Percentiles rank a stretch among this genome's conserved stretches.
These are phyloP conservation scores for Aspergillus sp. DNA, from an alignment of 2,329 filamentous ascomycete genomes.

Conservation along the genomic window DNA sequence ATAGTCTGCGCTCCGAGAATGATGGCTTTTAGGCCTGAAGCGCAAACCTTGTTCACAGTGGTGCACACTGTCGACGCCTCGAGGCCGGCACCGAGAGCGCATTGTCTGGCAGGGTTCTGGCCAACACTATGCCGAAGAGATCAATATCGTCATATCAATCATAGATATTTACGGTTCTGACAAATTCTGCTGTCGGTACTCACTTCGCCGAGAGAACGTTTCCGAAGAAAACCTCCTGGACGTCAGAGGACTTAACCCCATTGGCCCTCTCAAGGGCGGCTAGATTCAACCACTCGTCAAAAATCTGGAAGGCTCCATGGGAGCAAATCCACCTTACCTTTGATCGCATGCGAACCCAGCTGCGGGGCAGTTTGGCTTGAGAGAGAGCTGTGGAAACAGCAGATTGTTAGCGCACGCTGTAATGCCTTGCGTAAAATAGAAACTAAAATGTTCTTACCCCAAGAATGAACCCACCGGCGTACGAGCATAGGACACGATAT, in stretches of 20 bases:
- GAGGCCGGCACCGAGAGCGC: constrained; percentile 85
- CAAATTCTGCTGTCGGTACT: constrained; percentile 26
- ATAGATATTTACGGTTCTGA: not conserved
- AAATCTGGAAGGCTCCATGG: not conserved
- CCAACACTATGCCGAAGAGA: constrained; percentile 64
- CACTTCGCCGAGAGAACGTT: constrained; percentile 98
- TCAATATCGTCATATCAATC: not conserved
- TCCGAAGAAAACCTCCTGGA: constrained; percentile 96
- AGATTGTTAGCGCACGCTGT: not conserved
- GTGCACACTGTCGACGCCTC: constrained; percentile 77
- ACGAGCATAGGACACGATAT: constrained; percentile 89
- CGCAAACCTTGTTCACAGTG: constrained; percentile 98
- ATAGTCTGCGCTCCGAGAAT: constrained; percentile 95
- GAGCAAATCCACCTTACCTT: constrained; percentile 58
- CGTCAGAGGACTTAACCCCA: constrained; percentile 80
- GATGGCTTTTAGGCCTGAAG: constrained; percentile 89
- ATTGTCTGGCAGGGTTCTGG: constrained; percentile 94
- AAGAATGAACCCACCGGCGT: constrained; percentile 94
- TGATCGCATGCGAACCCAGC: constrained; percentile 88
- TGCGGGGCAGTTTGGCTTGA: constrained; percentile 83
- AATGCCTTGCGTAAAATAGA: constrained; percentile 4
- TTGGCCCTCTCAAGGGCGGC: constrained; percentile 82
- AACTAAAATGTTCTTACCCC: constrained; percentile 61
- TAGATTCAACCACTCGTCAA: constrained; percentile 29
- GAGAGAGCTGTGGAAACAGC: constrained; percentile 64